Evolutionary conservation across 2,329 filamentous ascomycete genomes (phyloP), one percentile per base, ranked within the genome.

Genomic region (Nothophoma quercina): DNA sequence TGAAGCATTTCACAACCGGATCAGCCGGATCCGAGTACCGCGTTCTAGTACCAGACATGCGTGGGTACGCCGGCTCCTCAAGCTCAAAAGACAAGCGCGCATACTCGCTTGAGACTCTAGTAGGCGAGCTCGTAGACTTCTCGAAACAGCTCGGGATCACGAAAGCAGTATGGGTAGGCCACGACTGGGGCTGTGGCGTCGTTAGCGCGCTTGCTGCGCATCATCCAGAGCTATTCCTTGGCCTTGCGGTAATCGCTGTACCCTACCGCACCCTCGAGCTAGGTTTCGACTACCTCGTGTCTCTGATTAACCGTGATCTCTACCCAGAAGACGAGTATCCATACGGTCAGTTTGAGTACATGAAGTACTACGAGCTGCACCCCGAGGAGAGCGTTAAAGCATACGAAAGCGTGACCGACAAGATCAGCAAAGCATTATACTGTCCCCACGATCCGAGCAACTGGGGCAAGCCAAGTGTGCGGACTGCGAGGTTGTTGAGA

Each of bases 131-230:
- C 60, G 54, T 71, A 18, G 66, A 78, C 66, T 60, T 80, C 61
- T 59, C 79, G 52, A 68, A 72, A 63, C 33, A 77, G 58, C 45
- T 77, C 46, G 55, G 70, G 15, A 62, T 78, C 16, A 51, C 65
- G 0, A 70, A 71, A 7, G 79, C 78, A 1, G 62, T 83, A n/a
- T 82, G 80, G 78, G 65, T 80, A 26, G 78, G 71, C 10, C 79
- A 81, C 51, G 78, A 80, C 56, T 79, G 78, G 78, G 73, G 73
- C 23, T 68, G 64, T 15, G 70, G 67, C 9, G 58, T 73, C 3
- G 60, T 68, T 18, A 73, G 62, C 59, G 56, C 61, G 5, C 60
- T 73, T 16, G 68, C 67, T 5, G 60, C 67, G 1, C 64, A 68
- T 15, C 60, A 72, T 22, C 74, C 74, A 0, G 67, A 75, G 19